Percentiles rank a stretch among this genome's conserved stretches.
These are phyloP conservation scores for Cordyceps cateniannulata DNA, from an alignment of 2,329 filamentous ascomycete genomes.

Conservation along the genomic window DNA sequence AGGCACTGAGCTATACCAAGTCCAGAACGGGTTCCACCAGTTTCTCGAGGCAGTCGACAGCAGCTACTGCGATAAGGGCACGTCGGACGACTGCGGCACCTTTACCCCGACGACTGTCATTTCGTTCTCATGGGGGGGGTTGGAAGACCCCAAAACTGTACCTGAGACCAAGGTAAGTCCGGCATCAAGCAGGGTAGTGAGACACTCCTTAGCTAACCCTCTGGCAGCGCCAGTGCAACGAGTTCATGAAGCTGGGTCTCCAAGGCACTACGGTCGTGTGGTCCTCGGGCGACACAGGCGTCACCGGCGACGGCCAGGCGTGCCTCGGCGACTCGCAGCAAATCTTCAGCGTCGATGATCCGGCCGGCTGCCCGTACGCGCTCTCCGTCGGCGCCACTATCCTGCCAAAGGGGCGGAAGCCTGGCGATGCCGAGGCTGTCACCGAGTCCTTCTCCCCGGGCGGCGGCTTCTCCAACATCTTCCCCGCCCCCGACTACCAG, in stretches of 20 bases:
- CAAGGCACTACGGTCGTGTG: constrained; percentile 35
- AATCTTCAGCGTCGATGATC: constrained; percentile 28
- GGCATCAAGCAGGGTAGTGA: neutral
- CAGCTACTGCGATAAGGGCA: neutral
- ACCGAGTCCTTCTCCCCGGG: constrained; percentile 18
- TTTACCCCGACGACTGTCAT: neutral
- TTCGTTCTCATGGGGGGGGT: neutral
- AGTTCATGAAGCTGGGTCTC: constrained; percentile 40
- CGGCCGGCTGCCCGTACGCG: constrained; percentile 37
- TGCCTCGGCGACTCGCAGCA: neutral
- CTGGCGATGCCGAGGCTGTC: constrained; percentile 39
- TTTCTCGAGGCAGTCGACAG: neutral
- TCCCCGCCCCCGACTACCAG: constrained; percentile 41
- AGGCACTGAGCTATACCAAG: constrained; percentile 32
- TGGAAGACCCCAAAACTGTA: neutral
- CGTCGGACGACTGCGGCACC: neutral
- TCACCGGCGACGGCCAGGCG: constrained; percentile 18
- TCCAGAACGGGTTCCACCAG: neutral
- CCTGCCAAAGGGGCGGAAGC: constrained; percentile 32
- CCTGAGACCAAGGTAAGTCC: neutral
- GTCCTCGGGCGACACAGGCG: constrained; percentile 33
- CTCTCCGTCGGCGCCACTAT: constrained; percentile 45
- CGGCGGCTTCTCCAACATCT: constrained; percentile 38
- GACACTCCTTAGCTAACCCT: neutral
- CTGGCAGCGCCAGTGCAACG: constrained; percentile 32